Evolutionary conservation across 1,284 basidiomycete species (phyloP).

Genomic region (Pisolithus thermaeus): DNA sequence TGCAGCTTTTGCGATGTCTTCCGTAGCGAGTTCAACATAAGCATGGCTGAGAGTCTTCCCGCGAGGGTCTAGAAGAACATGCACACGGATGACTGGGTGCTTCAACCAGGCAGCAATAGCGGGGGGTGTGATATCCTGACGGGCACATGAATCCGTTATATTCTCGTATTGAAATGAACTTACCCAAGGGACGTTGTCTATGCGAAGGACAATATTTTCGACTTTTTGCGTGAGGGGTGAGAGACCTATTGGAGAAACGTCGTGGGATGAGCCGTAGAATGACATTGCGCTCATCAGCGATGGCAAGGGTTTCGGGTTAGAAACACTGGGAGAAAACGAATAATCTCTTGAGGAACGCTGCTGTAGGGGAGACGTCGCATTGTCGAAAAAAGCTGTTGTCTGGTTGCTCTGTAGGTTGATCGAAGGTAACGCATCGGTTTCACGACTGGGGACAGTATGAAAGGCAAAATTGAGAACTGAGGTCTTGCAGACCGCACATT

Average conservation of each 20-base stretch:
- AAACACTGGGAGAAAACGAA: slow-evolving; percentile 19
- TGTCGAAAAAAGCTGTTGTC: slow-evolving; percentile 8
- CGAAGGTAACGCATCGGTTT: slow-evolving; percentile 12
- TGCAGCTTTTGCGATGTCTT: slow-evolving; percentile 56
- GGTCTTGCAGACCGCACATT: slow-evolving; percentile 67
- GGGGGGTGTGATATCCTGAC: slow-evolving; percentile 72
- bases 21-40: slow-evolving; percentile 62
- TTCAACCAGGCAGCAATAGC: slow-evolving; percentile 63
- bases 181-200: slow-evolving; percentile 85
- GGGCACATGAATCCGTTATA: slow-evolving; percentile 5
- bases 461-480: slow-evolving; percentile 66
- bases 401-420: slow-evolving; percentile 9
- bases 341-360: slow-evolving; percentile 16
- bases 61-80: slow-evolving; percentile 70
- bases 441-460: slow-evolving; percentile 18
- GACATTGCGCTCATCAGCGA: slow-evolving; percentile 23
- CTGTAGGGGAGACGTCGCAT: slow-evolving; percentile 20
- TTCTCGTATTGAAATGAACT: slow-evolving; percentile 19
- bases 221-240: slow-evolving; percentile 10
- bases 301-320: slow-evolving; percentile 19
- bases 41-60: slow-evolving; percentile 80
- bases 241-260: slow-evolving; percentile 10
- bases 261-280: slow-evolving; percentile 7
- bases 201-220: slow-evolving; percentile 60
- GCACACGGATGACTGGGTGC: slow-evolving; percentile 59